Percentiles rank a stretch among this genome's conserved stretches.
phyloP scores from a whole-genome alignment of 441 rosid genomes.

The Macaranga tanarius region DNA sequence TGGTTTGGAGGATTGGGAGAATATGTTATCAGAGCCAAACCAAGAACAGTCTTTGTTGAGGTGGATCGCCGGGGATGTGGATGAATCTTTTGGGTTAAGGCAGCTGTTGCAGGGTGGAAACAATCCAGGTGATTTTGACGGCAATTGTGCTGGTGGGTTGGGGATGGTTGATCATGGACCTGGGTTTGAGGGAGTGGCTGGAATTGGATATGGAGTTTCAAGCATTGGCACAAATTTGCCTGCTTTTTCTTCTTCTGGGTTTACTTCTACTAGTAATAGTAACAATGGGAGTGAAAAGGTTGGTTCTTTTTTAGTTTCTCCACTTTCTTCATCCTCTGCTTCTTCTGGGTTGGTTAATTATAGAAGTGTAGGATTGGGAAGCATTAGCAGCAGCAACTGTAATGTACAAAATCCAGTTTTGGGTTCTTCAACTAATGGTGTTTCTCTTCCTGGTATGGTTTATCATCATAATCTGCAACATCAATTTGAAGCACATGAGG shows the following conservation, averaged over 20 bases:
- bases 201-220: slow-evolving; percentile 23
- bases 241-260: slow-evolving; percentile 33
- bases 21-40: slow-evolving; percentile 44
- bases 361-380: slow-evolving; percentile 21
- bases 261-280: slow-evolving; percentile 14
- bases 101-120: slow-evolving; percentile 44
- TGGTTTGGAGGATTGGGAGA: slow-evolving; percentile 56
- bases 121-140: slow-evolving; percentile 39
- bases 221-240: slow-evolving; percentile 28
- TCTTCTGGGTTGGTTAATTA: slow-evolving; percentile 11
- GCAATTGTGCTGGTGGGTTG: slow-evolving; percentile 32
- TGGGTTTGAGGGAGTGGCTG: slow-evolving; percentile 30
- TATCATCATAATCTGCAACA: slow-evolving; percentile 31
- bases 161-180: slow-evolving; percentile 40
- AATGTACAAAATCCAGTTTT: slow-evolving; percentile 29
- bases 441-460: slow-evolving; percentile 28
- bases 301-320: slow-evolving; percentile 21
- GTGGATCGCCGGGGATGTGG: slow-evolving; percentile 53
- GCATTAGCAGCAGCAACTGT: slow-evolving; percentile 16
- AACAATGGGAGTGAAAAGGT: slow-evolving; percentile 29
- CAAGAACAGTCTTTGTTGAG: slow-evolving; percentile 53
- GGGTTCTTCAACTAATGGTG: slow-evolving; percentile 24
- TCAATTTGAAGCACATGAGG: slow-evolving; percentile 34
- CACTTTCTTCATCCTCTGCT: slow-evolving; percentile 21
- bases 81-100: slow-evolving; percentile 50